Percentiles rank a stretch among this genome's conserved stretches.
phyloP scores from a whole-genome alignment of 495 filamentous ascomycete genomes.

The Penicillium fimorum region DNA sequence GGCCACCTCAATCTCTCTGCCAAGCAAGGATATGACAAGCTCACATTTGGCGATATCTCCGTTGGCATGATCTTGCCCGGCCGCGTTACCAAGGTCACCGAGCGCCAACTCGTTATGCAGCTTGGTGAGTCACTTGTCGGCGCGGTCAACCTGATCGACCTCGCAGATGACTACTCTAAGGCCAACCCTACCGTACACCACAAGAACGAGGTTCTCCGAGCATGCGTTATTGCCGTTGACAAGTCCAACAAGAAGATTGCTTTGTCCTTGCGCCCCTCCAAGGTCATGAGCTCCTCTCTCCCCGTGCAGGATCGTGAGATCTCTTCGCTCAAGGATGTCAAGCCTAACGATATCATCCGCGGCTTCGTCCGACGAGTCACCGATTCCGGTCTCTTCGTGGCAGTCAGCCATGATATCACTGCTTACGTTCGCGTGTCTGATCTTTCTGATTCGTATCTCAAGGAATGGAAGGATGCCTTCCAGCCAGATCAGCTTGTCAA shows the following conservation, averaged over 20 bases:
- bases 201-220: conserved; percentile 82
- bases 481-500: conserved; percentile 84
- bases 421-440: conserved; percentile 81
- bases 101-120: conserved; percentile 78
- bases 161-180: conserved; percentile 80
- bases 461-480: conserved; percentile 92
- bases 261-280: conserved; percentile 82
- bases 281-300: conserved; percentile 80
- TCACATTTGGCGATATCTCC: conserved; percentile 66
- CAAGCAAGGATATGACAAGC: conserved; percentile 51
- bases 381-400: conserved; percentile 82
- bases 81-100: conserved; percentile 81
- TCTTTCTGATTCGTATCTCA: conserved; percentile 85
- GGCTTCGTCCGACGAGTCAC: conserved; percentile 87
- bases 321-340: conserved; percentile 62
- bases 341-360: conserved; percentile 74
- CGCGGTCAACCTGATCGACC: conserved; percentile 70
- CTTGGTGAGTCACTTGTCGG: conserved; percentile 74
- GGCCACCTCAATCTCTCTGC: conserved; percentile 81
- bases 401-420: conserved; percentile 73
- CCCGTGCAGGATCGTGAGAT: conserved; percentile 82
- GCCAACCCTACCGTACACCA: conserved; percentile 64
- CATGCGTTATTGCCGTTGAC: conserved; percentile 79
- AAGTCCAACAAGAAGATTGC: conserved; percentile 75
- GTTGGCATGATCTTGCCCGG: conserved; percentile 77